Percentiles rank a stretch among this genome's conserved stretches.
Conservation (phyloP, 192 early-diverging fungal genomes). For the Borealophlyctis nickersoniae region DNA sequence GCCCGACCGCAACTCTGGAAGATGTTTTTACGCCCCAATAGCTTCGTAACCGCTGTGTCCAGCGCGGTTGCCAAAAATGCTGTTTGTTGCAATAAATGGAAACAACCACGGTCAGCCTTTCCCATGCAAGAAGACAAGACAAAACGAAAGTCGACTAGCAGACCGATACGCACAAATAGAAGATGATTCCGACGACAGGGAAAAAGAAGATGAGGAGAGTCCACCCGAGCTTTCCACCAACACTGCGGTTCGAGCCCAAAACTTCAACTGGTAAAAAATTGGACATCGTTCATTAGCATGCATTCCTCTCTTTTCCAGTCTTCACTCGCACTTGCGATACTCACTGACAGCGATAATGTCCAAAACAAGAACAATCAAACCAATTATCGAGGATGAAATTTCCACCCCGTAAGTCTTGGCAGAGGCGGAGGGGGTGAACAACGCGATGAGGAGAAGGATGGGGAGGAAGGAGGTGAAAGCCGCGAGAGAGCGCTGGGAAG, state of each 20-base stretch:
- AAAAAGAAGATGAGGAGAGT: slow-evolving; percentile 58
- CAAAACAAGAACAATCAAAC: slow-evolving; percentile 44
- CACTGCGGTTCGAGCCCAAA: slow-evolving; percentile 44
- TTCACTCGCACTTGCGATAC: neutral
- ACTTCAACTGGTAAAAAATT: slow-evolving; percentile 36
- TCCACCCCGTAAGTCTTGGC: neutral
- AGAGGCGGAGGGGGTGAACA: neutral
- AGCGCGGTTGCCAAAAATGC: neutral
- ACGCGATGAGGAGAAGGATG: slow-evolving; percentile 1
- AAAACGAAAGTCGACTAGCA: neutral
- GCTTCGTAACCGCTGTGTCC: neutral
- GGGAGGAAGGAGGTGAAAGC: neutral
- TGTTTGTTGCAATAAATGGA: neutral
- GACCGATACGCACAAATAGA: slow-evolving; percentile 61
- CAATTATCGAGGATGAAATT: neutral
- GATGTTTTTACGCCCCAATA: neutral
- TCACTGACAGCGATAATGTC: slow-evolving; percentile 54
- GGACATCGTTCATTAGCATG: neutral
- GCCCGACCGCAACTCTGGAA: too few relatives aligned
- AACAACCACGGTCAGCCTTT: neutral
- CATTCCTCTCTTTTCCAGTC: neutral
- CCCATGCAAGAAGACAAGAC: neutral
- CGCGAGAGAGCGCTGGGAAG: too few relatives aligned
- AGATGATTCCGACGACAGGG: slow-evolving; percentile 53
- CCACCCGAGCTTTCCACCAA: slow-evolving; percentile 54